phyloP scores from a whole-genome alignment of 768 basidiomycete species.

The Phaffia tasmanica region DNA sequence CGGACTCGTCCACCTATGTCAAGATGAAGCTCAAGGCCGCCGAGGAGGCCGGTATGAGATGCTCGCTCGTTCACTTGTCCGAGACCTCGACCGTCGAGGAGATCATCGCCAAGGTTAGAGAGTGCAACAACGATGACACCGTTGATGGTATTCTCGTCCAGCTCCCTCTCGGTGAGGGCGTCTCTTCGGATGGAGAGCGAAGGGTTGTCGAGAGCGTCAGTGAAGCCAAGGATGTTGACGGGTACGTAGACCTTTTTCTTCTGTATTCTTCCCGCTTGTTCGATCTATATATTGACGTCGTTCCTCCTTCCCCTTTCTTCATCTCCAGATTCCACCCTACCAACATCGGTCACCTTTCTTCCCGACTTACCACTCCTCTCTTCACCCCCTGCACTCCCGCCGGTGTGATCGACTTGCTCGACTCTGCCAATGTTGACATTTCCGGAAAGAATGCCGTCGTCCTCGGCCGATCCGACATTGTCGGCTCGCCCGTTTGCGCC shows the following conservation, averaged over 20 bases:
- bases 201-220: conserved; percentile 87
- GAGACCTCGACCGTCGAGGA: conserved; percentile 52
- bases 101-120: conserved; percentile 62
- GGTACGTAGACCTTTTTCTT: conserved; percentile 45
- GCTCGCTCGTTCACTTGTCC: conserved; percentile 56
- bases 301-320: not conserved
- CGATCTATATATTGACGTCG: not conserved
- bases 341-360: conserved; percentile 90
- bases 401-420: conserved; percentile 79
- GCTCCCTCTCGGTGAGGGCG: conserved; percentile 76
- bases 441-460: conserved; percentile 73
- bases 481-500: conserved; percentile 86
- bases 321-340: conserved; percentile 80
- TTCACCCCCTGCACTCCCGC: conserved; percentile 94
- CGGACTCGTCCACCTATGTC: conserved; percentile 83
- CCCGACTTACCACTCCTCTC: conserved; percentile 74
- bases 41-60: conserved; percentile 80
- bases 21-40: conserved; percentile 97
- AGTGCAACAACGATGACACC: conserved; percentile 67
- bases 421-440: conserved; percentile 67
- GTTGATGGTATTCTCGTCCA: conserved; percentile 90
- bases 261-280: conserved; percentile 4
- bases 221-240: conserved; percentile 93
- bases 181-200: conserved; percentile 70
- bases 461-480: conserved; percentile 93